phyloP scores from a whole-genome alignment of 805 yeast species.

The Yamadazyma endophytica region DNA sequence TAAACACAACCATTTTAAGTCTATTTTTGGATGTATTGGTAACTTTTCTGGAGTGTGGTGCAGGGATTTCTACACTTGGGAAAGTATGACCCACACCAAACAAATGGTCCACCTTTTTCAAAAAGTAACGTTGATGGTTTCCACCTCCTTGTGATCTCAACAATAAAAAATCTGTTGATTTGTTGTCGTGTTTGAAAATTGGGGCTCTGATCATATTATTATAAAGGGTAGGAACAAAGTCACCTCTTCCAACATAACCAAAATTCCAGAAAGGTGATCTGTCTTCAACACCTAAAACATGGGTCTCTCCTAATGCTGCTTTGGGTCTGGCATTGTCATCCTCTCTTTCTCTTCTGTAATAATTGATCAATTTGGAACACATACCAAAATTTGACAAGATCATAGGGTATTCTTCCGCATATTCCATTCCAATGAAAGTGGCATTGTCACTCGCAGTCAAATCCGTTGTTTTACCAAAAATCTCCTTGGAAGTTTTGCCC shows the following conservation, averaged over 20 bases:
- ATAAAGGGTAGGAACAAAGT: constrained; percentile 87
- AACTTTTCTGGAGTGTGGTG: constrained; percentile 95
- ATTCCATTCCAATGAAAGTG: constrained; percentile 74
- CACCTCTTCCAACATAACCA: constrained; percentile 94
- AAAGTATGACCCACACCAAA: constrained; percentile 89
- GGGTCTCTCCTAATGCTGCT: constrained; percentile 87
- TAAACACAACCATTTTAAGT: constrained; percentile 86
- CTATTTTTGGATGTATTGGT: constrained; percentile 90
- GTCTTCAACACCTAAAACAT: constrained; percentile 93
- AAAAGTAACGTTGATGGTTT: constrained; percentile 60
- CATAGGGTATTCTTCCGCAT: constrained; percentile 83
- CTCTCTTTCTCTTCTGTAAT: constrained; percentile 77
- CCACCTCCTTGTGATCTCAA: constrained; percentile 80
- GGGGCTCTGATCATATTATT: constrained; percentile 93
- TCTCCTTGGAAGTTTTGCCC: constrained; percentile 73
- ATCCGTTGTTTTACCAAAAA: constrained; percentile 68
- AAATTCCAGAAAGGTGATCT: constrained; percentile 98
- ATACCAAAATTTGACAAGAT: constrained; percentile 87
- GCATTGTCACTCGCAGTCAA: constrained; percentile 82
- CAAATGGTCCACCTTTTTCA: constrained; percentile 65
- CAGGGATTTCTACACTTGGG: constrained; percentile 94
- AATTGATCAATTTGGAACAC: constrained; percentile 91
- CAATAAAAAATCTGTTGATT: constrained; percentile 75
- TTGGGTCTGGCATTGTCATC: constrained; percentile 87
- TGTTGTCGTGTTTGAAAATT: constrained; percentile 77